These are phyloP conservation scores for Thamnidium elegans DNA, from an alignment of 192 early-diverging fungal genomes.

Conservation along the genomic window DNA sequence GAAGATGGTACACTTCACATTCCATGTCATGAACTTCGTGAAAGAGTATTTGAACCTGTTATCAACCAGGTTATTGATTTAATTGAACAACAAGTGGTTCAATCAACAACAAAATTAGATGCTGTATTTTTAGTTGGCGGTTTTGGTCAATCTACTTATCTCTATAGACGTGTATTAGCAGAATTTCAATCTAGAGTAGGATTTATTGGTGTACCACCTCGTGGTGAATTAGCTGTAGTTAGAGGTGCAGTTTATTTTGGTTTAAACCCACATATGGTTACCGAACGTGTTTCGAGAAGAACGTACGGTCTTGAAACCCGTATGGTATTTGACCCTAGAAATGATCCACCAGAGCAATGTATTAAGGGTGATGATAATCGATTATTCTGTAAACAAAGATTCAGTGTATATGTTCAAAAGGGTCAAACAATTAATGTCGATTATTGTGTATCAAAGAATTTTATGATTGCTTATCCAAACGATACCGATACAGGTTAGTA, in stretches of 20 bases:
- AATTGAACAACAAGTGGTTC: slow-evolving; percentile 48
- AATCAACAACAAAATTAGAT: slow-evolving; percentile 38
- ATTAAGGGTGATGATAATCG: slow-evolving; percentile 47
- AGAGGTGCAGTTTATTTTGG: slow-evolving; percentile 56
- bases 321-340: slow-evolving; percentile 49
- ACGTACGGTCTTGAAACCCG: slow-evolving; percentile 53
- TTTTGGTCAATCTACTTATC: slow-evolving; percentile 53
- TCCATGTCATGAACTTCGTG: slow-evolving; percentile 46
- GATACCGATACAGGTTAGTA: slow-evolving; percentile 44
- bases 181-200: slow-evolving; percentile 41
- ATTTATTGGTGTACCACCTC: slow-evolving; percentile 44
- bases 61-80: slow-evolving; percentile 45
- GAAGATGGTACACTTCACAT: slow-evolving; percentile 48
- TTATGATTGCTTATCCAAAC: slow-evolving; percentile 45
- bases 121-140: slow-evolving; percentile 56
- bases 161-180: slow-evolving; percentile 45
- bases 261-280: slow-evolving; percentile 48
- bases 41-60: slow-evolving; percentile 53
- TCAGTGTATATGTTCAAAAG: slow-evolving; percentile 41
- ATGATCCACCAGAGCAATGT: slow-evolving; percentile 48
- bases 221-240: slow-evolving; percentile 48
- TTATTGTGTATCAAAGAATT: slow-evolving; percentile 52
- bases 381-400: slow-evolving; percentile 39
- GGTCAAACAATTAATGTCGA: slow-evolving; percentile 45
- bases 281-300: slow-evolving; percentile 49